Base-by-base conservation (phyloP, 2,329 filamentous ascomycete genomes). In the Pseudogymnoascus sp. region DNA sequence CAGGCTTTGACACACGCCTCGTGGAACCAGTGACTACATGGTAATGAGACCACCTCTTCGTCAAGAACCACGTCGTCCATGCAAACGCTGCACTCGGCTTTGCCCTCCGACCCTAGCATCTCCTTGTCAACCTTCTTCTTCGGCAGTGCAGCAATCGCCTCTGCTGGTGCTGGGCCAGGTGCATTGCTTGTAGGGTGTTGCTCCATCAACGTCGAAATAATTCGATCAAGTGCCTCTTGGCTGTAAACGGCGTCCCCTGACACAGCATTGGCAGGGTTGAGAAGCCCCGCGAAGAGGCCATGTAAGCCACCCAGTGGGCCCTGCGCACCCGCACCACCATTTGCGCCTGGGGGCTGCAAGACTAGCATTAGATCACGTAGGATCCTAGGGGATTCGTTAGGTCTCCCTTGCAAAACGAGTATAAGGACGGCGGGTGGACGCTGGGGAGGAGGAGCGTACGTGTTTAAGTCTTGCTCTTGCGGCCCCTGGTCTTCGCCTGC, bases 11-110 rank as follows among this genome's bases (percentile, higher is more conserved):
- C 89, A 69, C 93, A 97, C 27, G 83, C 79, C 63, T 87, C 87
- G 70, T 97, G 93, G 73, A 96, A 97, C 90, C 91, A 96, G 71
- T 99, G 94, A 63, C 85, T 88, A 75, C 94, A 99, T 0, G 92
- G 92, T 59, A 99, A 75, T 52, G 87, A 82, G 0, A 89, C 83
- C 4, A 93, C 90, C 71, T 89, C 85, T 31, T 89, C 86, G 9
- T 86, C 88, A 36, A 89, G 71, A 27, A 84, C 80, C 65, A 95
- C 87, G 29, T 89, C 84, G 61, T 97, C 92, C 78, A 97, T 96
- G 75, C 94, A 99, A 63, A 99, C 96, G 36, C 90, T 92, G 73
- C 94, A 99, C 71, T 97, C 92, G 42, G 86, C 87, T 63, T 88
- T 89, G 5, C 82, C 82, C 61, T 85, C 83, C 0, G 77, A 72